Conservation (phyloP, 306 rosid species). For the Quercus cerris region DNA sequence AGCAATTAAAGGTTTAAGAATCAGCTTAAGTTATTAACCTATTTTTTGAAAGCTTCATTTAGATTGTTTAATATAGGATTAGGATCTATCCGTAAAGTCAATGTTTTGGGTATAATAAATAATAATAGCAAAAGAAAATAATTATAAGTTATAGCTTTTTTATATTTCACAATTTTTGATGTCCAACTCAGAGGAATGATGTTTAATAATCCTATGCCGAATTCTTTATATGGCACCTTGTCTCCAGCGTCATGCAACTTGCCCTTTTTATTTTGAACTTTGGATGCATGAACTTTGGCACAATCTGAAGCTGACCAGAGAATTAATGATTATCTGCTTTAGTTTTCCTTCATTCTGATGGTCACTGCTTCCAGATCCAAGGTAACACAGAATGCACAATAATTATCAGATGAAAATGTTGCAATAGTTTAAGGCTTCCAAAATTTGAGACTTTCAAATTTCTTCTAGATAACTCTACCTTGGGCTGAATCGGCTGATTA, state of each 20-base stretch:
- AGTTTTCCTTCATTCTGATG: background rate
- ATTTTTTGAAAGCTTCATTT: no score
- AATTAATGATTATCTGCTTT: background rate
- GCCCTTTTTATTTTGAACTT: background rate
- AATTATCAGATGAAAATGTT: background rate
- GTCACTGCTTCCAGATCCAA: background rate
- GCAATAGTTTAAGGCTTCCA: background rate
- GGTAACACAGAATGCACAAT: background rate
- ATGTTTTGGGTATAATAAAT: no score
- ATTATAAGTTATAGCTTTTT: no score
- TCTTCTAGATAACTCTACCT: background rate
- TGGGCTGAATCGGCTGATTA: background rate
- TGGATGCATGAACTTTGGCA: background rate
- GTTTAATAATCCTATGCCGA: no score
- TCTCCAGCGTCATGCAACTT: background rate
- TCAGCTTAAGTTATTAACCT: no score
- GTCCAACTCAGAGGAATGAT: background rate
- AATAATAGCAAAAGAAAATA: no score
- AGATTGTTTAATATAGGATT: no score
- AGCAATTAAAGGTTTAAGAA: no score
- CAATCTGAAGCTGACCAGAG: background rate
- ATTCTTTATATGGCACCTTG: background rate
- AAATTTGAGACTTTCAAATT: background rate
- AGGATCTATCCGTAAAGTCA: no score
- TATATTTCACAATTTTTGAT: no score